Conservation (phyloP, 2,329 filamentous ascomycete species). For the Arachnomyces sp. region DNA sequence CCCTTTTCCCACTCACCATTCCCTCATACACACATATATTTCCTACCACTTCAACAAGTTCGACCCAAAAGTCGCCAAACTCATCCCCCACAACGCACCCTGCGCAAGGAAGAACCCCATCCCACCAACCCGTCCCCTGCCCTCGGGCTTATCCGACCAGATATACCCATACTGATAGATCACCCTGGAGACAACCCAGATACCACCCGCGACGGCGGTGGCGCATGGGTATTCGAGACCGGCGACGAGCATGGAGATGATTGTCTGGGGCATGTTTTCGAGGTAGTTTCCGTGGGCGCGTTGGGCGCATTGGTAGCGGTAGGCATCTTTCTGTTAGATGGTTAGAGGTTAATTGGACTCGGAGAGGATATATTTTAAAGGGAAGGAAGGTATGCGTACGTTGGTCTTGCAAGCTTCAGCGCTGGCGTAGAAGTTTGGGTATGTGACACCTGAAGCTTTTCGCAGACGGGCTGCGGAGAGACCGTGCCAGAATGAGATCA, state of each 20-base stretch:
- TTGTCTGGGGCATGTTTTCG: constrained; percentile 49
- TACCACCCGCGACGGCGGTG: constrained; percentile 38
- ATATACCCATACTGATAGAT: constrained; percentile 45
- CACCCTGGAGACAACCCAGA: constrained; percentile 45
- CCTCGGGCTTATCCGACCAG: constrained; percentile 30
- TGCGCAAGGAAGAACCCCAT: constrained; percentile 33
- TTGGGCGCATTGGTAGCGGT: constrained; percentile 48
- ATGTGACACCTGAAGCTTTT: constrained; percentile 46
- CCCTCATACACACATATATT: too few species aligned
- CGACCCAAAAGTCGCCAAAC: constrained; percentile 22
- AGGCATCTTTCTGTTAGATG: constrained; percentile 32
- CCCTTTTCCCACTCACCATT: too few species aligned
- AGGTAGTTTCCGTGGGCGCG: constrained; percentile 53
- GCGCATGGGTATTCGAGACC: constrained; percentile 48
- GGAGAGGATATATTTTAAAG: constrained; percentile 10
- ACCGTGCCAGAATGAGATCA: constrained; percentile 48
- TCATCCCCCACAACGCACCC: constrained; percentile 33
- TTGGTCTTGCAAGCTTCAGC: constrained; percentile 43
- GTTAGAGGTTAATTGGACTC: constrained; percentile 1
- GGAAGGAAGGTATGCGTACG: constrained; percentile 29
- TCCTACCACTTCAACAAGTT: constrained; percentile 14
- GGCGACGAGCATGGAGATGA: constrained; percentile 46
- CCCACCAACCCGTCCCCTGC: constrained; percentile 30
- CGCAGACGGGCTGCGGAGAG: constrained; percentile 39
- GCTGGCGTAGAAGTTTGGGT: constrained; percentile 55